Evolutionary conservation across 805 yeast genomes (phyloP).

Genomic region (Zygoascus biomembranicola): DNA sequence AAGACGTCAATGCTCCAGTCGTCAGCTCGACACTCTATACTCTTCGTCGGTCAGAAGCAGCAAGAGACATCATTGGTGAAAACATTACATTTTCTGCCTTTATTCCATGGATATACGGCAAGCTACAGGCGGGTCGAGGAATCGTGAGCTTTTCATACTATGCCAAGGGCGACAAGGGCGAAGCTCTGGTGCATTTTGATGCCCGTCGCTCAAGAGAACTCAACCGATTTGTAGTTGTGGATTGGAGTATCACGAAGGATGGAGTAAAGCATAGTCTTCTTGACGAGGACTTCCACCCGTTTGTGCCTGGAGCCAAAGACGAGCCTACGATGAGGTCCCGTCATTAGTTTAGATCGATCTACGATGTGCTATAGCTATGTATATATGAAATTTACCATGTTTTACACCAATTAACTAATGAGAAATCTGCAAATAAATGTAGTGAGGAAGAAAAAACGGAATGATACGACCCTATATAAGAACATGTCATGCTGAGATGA

Average conservation of each 20-base stretch:
- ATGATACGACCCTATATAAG: too few relatives aligned
- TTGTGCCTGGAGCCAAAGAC: constrained; percentile 25
- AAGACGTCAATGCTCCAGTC: constrained; percentile 82
- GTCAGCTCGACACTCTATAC: constrained; percentile 81
- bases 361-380: too few relatives aligned
- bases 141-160: constrained; percentile 63
- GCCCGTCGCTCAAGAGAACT: constrained; percentile 60
- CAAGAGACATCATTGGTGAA: constrained; percentile 59
- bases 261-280: constrained; percentile 38
- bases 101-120: constrained; percentile 87
- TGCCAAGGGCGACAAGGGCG: constrained; percentile 57
- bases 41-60: constrained; percentile 63
- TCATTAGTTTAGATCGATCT: too few relatives aligned
- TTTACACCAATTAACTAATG: too few relatives aligned
- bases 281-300: constrained; percentile 36
- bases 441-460: too few relatives aligned
- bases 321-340: constrained; percentile 20
- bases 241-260: constrained; percentile 54
- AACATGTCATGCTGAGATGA: too few relatives aligned
- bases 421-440: too few relatives aligned
- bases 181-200: constrained; percentile 48
- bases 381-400: too few relatives aligned
- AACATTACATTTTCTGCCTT: constrained; percentile 65
- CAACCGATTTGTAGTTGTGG: constrained; percentile 49
- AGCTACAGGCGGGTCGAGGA: constrained; percentile 76